Percentiles rank a stretch among this genome's conserved stretches.
phyloP scores from a whole-genome alignment of 768 basidiomycete species.

The Rossbeevera mucosa region DNA sequence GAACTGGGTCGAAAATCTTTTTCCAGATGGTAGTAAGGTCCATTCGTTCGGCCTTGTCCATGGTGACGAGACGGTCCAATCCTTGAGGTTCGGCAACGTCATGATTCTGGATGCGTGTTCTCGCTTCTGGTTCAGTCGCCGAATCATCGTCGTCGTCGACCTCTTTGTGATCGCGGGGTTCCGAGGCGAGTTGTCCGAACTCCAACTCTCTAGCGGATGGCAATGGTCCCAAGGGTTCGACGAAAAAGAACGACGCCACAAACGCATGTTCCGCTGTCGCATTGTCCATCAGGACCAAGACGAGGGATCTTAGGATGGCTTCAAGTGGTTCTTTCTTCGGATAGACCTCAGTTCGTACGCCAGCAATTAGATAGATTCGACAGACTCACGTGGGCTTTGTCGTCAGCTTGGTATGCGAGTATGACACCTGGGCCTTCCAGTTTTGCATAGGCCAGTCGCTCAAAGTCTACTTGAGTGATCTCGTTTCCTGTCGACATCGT shows the following conservation, averaged over 20 bases:
- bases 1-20: slow-evolving; percentile 85
- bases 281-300: slow-evolving; percentile 93
- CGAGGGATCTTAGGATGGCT: slow-evolving; percentile 75
- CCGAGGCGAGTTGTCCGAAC: slow-evolving; percentile 26
- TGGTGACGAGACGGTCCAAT: slow-evolving; percentile 29
- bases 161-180: slow-evolving; percentile 41
- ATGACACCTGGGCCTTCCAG: slow-evolving; percentile 80
- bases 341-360: slow-evolving; percentile 11
- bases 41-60: slow-evolving; percentile 56
- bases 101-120: slow-evolving; percentile 27
- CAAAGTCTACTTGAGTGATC: slow-evolving; percentile 39
- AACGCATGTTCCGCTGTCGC: slow-evolving; percentile 90
- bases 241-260: slow-evolving; percentile 75
- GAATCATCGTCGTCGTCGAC: slow-evolving; percentile 38
- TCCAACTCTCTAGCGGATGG: slow-evolving; percentile 34
- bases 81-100: slow-evolving; percentile 22
- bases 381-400: slow-evolving; percentile 74
- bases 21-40: slow-evolving; percentile 76
- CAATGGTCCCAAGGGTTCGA: slow-evolving; percentile 21
- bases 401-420: slow-evolving; percentile 84
- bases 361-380: background rate
- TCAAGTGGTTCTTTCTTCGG: slow-evolving; percentile 77
- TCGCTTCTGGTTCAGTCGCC: slow-evolving; percentile 49
- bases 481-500: slow-evolving; percentile 40
- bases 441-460: slow-evolving; percentile 61